These are phyloP conservation scores for Elongisporangium anandrum DNA, from an alignment of 352 stramenopile genomes.

Conservation along the genomic window DNA sequence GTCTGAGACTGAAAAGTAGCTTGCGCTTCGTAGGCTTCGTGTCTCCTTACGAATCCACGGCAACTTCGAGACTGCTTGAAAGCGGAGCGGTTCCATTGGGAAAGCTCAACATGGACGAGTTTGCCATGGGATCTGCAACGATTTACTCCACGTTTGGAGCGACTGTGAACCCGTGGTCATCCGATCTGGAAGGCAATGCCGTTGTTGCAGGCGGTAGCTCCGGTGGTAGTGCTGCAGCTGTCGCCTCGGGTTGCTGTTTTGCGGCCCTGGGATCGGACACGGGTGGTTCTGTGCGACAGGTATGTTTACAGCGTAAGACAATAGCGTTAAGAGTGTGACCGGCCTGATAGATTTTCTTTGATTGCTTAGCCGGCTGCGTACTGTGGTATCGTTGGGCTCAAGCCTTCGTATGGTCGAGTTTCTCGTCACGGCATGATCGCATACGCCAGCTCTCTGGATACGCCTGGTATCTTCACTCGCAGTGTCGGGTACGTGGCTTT, in stretches of 20 bases:
- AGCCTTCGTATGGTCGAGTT: constrained; percentile 97
- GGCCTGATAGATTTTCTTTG: neutral
- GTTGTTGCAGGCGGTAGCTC: constrained; percentile 92
- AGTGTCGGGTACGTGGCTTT: constrained; percentile 53
- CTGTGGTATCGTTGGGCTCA: constrained; percentile 95
- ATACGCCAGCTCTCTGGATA: constrained; percentile 97
- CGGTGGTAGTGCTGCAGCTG: constrained; percentile 91
- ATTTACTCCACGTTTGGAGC: constrained; percentile 87
- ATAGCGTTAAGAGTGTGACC: neutral
- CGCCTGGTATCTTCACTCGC: constrained; percentile 90
- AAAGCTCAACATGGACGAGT: constrained; percentile 99
- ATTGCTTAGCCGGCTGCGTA: constrained; percentile 88
- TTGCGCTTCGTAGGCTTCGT: constrained; percentile 55
- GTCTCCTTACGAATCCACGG: constrained; percentile 87
- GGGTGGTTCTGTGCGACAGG: constrained; percentile 94
- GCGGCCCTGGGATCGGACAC: constrained; percentile 97
- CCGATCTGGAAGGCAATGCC: constrained; percentile 37
- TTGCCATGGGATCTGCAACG: constrained; percentile 97
- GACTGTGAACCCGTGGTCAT: constrained; percentile 88
- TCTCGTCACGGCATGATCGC: constrained; percentile 95
- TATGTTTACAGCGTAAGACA: constrained; percentile 4
- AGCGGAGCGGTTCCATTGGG: constrained; percentile 92
- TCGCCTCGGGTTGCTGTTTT: constrained; percentile 90
- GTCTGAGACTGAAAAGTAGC: neutral
- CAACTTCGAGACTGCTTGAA: constrained; percentile 79